Percentiles rank a stretch among this genome's conserved stretches.
Conservation (phyloP, 2,329 filamentous ascomycete species). For the Atkinsonella texensis region DNA sequence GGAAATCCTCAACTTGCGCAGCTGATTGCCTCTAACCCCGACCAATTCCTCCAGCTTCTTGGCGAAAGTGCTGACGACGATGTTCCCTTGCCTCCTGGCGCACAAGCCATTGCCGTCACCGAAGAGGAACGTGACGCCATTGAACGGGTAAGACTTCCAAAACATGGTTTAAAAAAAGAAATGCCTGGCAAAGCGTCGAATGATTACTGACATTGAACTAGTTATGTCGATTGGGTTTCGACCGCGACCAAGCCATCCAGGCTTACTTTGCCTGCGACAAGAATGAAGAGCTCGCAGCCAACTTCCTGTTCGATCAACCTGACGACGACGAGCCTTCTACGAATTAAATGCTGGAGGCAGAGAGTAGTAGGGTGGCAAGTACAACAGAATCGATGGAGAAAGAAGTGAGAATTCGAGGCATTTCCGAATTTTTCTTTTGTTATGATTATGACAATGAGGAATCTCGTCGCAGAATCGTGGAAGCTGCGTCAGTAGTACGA, state of each 20-base stretch:
- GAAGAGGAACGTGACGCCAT: conserved; percentile 96
- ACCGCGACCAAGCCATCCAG: conserved; percentile 87
- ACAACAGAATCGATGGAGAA: neutral
- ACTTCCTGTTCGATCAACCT: conserved; percentile 95
- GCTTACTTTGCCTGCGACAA: conserved; percentile 99
- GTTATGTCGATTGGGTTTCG: conserved; percentile 88
- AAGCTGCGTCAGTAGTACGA: neutral
- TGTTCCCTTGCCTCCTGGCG: conserved; percentile 72
- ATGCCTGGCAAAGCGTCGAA: no score
- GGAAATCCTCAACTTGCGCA: conserved; percentile 92
- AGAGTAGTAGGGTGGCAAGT: neutral
- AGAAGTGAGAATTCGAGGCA: neutral
- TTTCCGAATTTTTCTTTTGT: neutral
- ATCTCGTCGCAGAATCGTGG: neutral
- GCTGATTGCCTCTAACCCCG: conserved; percentile 81
- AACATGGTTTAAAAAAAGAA: neutral
- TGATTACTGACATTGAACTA: conserved; percentile 21
- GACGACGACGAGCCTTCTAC: conserved; percentile 59
- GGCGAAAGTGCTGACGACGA: conserved; percentile 82
- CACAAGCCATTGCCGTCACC: conserved; percentile 81
- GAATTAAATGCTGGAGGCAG: conserved; percentile 22
- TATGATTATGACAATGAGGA: conserved; percentile 5
- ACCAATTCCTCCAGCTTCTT: conserved; percentile 83
- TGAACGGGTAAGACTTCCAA: conserved; percentile 55
- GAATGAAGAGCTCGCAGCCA: conserved; percentile 96